Conservation (phyloP, 495 filamentous ascomycete genomes). For the Penicillium nucicola region DNA sequence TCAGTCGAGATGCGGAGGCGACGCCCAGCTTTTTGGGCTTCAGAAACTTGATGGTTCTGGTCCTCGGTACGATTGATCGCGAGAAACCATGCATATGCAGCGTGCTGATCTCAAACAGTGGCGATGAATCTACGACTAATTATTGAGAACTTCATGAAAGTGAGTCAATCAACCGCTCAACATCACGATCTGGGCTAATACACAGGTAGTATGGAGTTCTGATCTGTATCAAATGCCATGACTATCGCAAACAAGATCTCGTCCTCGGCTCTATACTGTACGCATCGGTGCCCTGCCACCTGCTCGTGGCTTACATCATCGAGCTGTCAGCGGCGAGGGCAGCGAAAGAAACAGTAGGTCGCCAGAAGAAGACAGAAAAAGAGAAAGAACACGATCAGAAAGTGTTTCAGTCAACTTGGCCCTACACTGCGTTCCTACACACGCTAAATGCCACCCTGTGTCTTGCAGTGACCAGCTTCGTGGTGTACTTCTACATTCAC, state of each 20-base stretch:
- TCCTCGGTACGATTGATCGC: slow-evolving; percentile 58
- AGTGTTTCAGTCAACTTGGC: slow-evolving; percentile 71
- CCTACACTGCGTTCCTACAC: slow-evolving; percentile 70
- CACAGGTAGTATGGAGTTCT: slow-evolving; percentile 77
- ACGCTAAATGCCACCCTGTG: slow-evolving; percentile 79
- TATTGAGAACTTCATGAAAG: slow-evolving; percentile 97
- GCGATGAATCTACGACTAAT: slow-evolving; percentile 90
- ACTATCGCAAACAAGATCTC: slow-evolving; percentile 78
- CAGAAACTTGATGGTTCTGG: slow-evolving; percentile 92
- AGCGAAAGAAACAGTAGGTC: slow-evolving; percentile 63
- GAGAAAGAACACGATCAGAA: slow-evolving; percentile 46
- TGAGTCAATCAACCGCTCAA: slow-evolving; percentile 26
- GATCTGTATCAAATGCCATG: slow-evolving; percentile 87
- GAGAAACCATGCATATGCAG: background rate
- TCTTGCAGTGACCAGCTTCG: slow-evolving; percentile 72
- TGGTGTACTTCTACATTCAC: slow-evolving; percentile 85
- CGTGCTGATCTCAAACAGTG: slow-evolving; percentile 48
- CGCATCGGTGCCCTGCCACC: slow-evolving; percentile 80
- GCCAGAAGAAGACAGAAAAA: slow-evolving; percentile 58
- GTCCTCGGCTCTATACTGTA: slow-evolving; percentile 73
- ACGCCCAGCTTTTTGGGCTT: slow-evolving; percentile 89
- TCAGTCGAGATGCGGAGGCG: slow-evolving; percentile 74
- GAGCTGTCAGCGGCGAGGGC: slow-evolving; percentile 76
- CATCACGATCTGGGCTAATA: slow-evolving; percentile 1
- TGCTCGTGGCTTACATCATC: slow-evolving; percentile 84